Evolutionary conservation across 2,329 filamentous ascomycete genomes (phyloP), one percentile per base, ranked within the genome.

Genomic region (Exophiala calicioides): DNA sequence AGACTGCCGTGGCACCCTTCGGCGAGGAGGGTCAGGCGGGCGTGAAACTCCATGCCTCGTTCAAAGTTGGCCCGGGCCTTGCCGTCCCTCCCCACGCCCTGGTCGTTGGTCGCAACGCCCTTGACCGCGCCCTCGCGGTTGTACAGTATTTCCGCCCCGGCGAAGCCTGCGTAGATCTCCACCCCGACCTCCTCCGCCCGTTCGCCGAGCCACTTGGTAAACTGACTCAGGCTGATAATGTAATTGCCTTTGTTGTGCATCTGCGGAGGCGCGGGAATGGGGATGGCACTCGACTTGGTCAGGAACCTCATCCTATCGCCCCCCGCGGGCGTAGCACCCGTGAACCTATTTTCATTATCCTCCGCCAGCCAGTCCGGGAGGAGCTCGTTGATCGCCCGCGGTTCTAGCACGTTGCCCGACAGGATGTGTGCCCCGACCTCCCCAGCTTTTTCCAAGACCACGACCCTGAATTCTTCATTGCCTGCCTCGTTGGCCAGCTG

Each of bases 191-290:
- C 93, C 70, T 98, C 93, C n/a, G 93, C 93, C 36, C 91, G 82
- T 66, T 97, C 93, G 37, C 88, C 90, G 2, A 98, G 77, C 93
- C 93, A 98, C 70, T 91, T 94, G 47, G 87, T 86, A 63, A 98
- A 85, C 68, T 97, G 88, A 68, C 94, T 97, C 62, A 98, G 72
- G 63, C 88, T 95, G 62, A 98, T 83, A 58, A 98, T 98, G 68
- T 94, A 97, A 71, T 98, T 98, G 58, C 93, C 93, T 62, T 95
- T 81, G 67, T 98, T 98, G 74, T 90, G 82, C 93, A 98, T 98
- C 73, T 97, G 93, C 23, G 93, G 93, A 33, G 93, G 93, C 9
- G 85, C 82, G 1, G 91, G 93, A 42, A 97, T 75, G 4, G 89
- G 88, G 47, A 95, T 81, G 0, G 90, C 75, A 52, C 76, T 75